phyloP scores from a whole-genome alignment of 768 basidiomycete genomes.

The Lactarius vividus region DNA sequence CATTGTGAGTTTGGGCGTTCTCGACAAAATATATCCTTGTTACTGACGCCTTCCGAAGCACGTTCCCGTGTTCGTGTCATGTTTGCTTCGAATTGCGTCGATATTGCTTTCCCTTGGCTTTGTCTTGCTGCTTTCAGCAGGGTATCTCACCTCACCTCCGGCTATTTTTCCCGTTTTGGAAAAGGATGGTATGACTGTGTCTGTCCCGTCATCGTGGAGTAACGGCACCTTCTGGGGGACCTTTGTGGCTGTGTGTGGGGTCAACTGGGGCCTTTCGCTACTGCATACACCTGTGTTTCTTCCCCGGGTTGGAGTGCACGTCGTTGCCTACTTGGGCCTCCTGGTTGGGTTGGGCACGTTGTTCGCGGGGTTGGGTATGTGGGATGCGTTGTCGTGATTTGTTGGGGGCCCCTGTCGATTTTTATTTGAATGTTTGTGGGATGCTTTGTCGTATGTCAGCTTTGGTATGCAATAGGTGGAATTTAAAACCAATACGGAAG shows the following conservation, averaged over 20 bases:
- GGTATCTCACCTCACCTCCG: conserved; percentile 57
- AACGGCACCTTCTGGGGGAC: conserved; percentile 32
- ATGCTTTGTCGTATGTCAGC: neutral
- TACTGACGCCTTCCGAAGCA: conserved; percentile 40
- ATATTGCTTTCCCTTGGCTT: conserved; percentile 68
- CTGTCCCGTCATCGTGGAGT: conserved; percentile 28
- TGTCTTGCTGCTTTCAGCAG: conserved; percentile 56
- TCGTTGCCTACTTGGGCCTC: conserved; percentile 67
- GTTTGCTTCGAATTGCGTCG: conserved; percentile 72
- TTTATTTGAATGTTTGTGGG: too few relatives aligned
- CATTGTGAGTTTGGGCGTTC: conserved; percentile 50
- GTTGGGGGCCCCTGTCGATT: neutral
- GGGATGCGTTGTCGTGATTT: conserved; percentile 64
- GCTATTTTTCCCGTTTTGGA: neutral
- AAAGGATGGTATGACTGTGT: neutral
- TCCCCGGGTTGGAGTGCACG: conserved; percentile 71
- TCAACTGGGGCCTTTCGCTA: conserved; percentile 53
- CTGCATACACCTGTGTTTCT: conserved; percentile 67
- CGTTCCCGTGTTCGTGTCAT: conserved; percentile 77
- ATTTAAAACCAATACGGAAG: neutral
- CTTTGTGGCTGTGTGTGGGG: conserved; percentile 32
- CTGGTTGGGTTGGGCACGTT: conserved; percentile 65
- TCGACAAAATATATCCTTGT: neutral
- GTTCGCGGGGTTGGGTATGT: conserved; percentile 69
- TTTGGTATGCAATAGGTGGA: neutral